Base-by-base conservation (phyloP, 225 moss, liverwort and hornwort genomes). In the Lunularia cruciata region DNA sequence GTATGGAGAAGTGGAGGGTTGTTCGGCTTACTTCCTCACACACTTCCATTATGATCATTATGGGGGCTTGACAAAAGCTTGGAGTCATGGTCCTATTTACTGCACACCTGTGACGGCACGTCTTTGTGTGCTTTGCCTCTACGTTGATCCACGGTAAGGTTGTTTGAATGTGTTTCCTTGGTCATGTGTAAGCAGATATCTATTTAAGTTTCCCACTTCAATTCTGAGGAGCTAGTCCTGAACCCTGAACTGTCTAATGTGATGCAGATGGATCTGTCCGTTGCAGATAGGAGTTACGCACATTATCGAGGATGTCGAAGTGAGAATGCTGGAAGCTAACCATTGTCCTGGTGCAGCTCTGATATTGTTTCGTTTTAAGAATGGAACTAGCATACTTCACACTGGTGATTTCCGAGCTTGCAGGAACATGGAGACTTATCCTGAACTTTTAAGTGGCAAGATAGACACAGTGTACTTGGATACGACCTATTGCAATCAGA, bases 281-380 rank as follows among this genome's bases (percentile, higher is more conserved):
- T 73, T 92, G 22, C 76, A 71, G 68, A 81, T 95, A 28, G 68
- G 85, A 47, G 71, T 65, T 9, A 69, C 72, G 13, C 52, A 82
- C 3, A 32, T 72, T 46, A 84, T 95, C 56, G 86, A 90, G 57
- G 87, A 80, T 22, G 85, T 95, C 23, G 23, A 86, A 72, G 90
- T 92, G 68, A 76, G 72, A 64, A 86, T 90, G 81, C 57, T 95
- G 75, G 92, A 90, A 70, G 95, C 95, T 74, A 95, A 95, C 72
- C 95, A 95, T 74, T 95, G 90, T 67, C 95, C 92, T 22, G 95
- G 92, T 15, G 92, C 95, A 52, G 92, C 95, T 64, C 84, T 95
- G 3, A 83, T 95, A 33, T 83, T 88, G 55, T 92, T 92, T 64
- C 81, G 87, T 63, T 85, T 86, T 8, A 71, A 70, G 47, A 58